Conservation (phyloP, 208 protist species). For the Tetramitus jugosus region DNA sequence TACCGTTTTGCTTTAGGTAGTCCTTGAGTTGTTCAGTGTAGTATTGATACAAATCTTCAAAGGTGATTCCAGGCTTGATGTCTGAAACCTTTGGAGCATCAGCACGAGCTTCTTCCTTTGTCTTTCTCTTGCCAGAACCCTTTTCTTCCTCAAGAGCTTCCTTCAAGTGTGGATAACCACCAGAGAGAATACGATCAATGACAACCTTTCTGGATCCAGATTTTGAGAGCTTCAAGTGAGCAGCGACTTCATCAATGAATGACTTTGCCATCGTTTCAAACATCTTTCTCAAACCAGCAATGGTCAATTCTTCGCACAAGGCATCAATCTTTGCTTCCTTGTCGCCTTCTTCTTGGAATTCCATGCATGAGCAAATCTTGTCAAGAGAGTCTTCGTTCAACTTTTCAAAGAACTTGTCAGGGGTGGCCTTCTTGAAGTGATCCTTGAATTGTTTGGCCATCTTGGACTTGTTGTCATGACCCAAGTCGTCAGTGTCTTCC, state of each 20-base stretch:
- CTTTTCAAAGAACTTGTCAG: background rate
- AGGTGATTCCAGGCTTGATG: background rate
- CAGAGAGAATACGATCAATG: background rate
- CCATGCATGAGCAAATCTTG: background rate
- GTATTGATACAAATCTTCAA: constrained; percentile 2
- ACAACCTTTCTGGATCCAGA: background rate
- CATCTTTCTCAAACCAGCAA: background rate
- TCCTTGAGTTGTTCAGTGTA: background rate
- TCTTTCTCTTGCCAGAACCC: no score
- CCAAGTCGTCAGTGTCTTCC: background rate
- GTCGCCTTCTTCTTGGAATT: background rate
- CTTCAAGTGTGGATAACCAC: background rate
- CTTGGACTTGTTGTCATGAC: background rate
- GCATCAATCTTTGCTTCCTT: constrained; percentile 2
- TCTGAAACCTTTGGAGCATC: background rate
- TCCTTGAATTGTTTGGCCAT: background rate
- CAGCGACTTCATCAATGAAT: background rate
- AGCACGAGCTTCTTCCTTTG: no score
- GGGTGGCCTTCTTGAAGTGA: background rate
- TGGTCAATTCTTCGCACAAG: background rate
- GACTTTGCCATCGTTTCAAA: background rate
- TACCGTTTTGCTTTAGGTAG: background rate
- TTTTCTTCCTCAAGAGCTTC: background rate
- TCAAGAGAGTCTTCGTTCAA: background rate
- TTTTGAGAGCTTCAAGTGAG: background rate